These are phyloP conservation scores for Amaranthus cruentus DNA, from an alignment of 148 eudicot species.

Conservation along the genomic window DNA sequence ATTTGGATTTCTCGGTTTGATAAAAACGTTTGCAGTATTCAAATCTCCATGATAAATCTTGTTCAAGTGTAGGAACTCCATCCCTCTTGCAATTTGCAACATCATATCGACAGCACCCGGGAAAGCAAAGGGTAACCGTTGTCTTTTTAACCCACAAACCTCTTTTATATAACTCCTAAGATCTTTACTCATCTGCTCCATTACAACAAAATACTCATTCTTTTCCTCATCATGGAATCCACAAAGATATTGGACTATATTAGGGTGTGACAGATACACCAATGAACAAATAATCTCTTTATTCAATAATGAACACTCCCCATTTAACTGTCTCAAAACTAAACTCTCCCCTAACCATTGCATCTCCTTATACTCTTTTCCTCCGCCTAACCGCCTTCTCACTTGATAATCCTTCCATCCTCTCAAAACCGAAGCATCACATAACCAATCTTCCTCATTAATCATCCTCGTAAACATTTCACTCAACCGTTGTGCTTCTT, in stretches of 20 bases:
- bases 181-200: constrained; percentile 55
- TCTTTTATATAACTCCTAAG: constrained; percentile 45
- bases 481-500: constrained; percentile 43
- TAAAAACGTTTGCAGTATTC: constrained; percentile 51
- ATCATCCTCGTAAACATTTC: constrained; percentile 37
- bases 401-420: constrained; percentile 55
- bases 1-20: constrained; percentile 44
- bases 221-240: constrained; percentile 59
- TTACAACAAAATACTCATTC: constrained; percentile 49
- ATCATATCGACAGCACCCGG: constrained; percentile 57
- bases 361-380: constrained; percentile 56
- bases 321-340: constrained; percentile 40
- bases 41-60: constrained; percentile 59
- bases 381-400: constrained; percentile 47
- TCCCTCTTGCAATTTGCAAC: constrained; percentile 71
- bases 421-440: constrained; percentile 22
- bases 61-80: constrained; percentile 56
- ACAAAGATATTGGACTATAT: constrained; percentile 42
- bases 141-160: constrained; percentile 40
- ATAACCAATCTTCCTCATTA: constrained; percentile 30
- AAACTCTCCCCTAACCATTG: constrained; percentile 65
- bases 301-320: constrained; percentile 32
- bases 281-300: constrained; percentile 32
- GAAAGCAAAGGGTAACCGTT: constrained; percentile 41
- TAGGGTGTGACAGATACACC: constrained; percentile 56